Percentiles rank a stretch among this genome's conserved stretches.
These are phyloP conservation scores for Sedum album DNA, from an alignment of 164 flowering plant genomes.

Conservation along the genomic window DNA sequence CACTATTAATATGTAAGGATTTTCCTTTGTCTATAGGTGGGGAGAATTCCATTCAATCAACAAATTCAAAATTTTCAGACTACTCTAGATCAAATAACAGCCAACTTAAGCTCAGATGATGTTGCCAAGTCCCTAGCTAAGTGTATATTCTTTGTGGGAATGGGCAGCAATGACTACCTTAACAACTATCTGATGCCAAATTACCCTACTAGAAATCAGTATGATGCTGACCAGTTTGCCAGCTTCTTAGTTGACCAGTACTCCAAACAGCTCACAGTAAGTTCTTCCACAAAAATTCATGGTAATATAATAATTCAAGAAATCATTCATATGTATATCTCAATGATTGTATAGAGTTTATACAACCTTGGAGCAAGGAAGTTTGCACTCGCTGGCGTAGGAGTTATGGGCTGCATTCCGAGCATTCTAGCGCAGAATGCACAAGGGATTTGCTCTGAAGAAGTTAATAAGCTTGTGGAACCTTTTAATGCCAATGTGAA, in stretches of 20 bases:
- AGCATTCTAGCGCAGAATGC: conserved; percentile 54
- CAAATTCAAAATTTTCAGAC: conserved; percentile 72
- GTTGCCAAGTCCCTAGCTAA: conserved; percentile 12
- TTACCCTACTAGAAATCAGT: conserved; percentile 54
- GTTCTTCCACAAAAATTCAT: no score
- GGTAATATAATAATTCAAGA: no score
- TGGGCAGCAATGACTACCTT: conserved; percentile 33
- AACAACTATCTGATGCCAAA: conserved; percentile 88
- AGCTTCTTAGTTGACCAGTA: conserved; percentile 58
- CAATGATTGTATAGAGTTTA: conserved; percentile 32
- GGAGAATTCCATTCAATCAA: conserved; percentile 74
- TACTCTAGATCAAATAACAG: conserved; percentile 64
- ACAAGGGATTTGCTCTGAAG: conserved; percentile 39
- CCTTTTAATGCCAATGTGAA: conserved; percentile 59
- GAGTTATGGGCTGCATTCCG: conserved; percentile 70
- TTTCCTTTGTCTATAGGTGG: conserved; percentile 32
- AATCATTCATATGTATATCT: background rate
- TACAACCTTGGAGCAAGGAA: conserved; percentile 72
- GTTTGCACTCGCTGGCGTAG: conserved; percentile 52
- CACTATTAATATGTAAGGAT: background rate
- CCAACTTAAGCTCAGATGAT: conserved; percentile 26
- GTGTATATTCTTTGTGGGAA: conserved; percentile 22
- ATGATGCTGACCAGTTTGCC: conserved; percentile 57
- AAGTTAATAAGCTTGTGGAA: conserved; percentile 42
- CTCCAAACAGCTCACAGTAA: conserved; percentile 48